A percentile compares a stretch with the other conserved stretches of the same genome.
phyloP scores from a whole-genome alignment of 177 flowering plant species.

The Vitis hybrid region DNA sequence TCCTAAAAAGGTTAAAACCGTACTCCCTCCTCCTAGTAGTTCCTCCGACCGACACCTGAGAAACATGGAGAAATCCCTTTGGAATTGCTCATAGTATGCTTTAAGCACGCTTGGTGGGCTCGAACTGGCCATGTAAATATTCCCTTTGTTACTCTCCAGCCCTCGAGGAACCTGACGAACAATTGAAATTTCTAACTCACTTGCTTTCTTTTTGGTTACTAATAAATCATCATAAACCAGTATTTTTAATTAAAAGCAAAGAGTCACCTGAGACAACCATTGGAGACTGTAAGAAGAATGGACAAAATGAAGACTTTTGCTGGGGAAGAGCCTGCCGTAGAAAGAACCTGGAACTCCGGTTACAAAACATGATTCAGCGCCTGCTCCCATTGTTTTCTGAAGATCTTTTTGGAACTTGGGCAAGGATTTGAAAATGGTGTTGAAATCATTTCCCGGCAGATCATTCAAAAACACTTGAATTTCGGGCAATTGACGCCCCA shows the following conservation, averaged over 20 bases:
- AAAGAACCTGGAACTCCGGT: no score
- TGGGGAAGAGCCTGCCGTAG: no score
- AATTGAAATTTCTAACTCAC: no score
- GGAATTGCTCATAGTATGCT: slow-evolving; percentile 26
- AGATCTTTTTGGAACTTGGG: slow-evolving; percentile 15
- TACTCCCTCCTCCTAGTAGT: slow-evolving; percentile 1
- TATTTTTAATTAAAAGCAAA: no score
- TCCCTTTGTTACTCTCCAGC: slow-evolving; percentile 22
- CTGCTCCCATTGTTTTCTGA: not conserved
- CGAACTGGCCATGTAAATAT: slow-evolving; percentile 19
- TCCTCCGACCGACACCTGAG: slow-evolving; percentile 44
- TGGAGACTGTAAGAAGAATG: no score
- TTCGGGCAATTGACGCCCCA: slow-evolving; percentile 5
- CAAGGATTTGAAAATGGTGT: slow-evolving; percentile 19
- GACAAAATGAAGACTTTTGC: no score
- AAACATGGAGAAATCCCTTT: slow-evolving; percentile 43
- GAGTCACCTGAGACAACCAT: no score
- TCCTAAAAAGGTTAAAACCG: no score
- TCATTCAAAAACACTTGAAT: slow-evolving; percentile 23
- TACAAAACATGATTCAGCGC: not conserved
- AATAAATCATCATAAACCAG: no score
- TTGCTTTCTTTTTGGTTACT: no score
- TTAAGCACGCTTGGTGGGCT: slow-evolving; percentile 18
- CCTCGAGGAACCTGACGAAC: not conserved
- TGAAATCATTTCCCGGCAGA: slow-evolving; percentile 34